These are phyloP conservation scores for Coleophoma eucalyptorum DNA, from an alignment of 2,329 filamentous ascomycete genomes.

Conservation along the genomic window DNA sequence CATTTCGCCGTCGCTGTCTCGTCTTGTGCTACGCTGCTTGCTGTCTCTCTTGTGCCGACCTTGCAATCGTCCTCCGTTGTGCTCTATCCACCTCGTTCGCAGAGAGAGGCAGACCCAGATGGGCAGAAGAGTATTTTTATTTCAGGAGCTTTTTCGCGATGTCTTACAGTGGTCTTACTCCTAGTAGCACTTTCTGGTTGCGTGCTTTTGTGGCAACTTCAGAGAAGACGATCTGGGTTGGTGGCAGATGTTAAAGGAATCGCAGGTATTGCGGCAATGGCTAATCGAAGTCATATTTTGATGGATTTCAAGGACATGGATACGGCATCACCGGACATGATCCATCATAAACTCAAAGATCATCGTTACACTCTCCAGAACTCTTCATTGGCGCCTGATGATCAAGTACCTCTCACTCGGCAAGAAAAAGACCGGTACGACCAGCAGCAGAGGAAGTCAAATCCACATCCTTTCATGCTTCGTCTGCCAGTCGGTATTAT, in stretches of 20 bases:
- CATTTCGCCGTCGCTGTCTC: slow-evolving; percentile 69
- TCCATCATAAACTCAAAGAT: slow-evolving; percentile 63
- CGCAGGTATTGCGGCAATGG: slow-evolving; percentile 72
- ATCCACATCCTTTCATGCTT: slow-evolving; percentile 68
- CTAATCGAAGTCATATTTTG: slow-evolving; percentile 67
- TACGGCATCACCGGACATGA: slow-evolving; percentile 59
- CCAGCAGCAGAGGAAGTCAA: slow-evolving; percentile 47
- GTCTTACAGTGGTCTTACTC: slow-evolving; percentile 52
- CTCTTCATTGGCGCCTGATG: slow-evolving; percentile 65
- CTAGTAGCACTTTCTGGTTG: slow-evolving; percentile 55
- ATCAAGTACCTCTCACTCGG: slow-evolving; percentile 38
- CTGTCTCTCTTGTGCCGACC: slow-evolving; percentile 66
- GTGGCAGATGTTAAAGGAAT: slow-evolving; percentile 68
- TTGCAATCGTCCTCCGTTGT: slow-evolving; percentile 60
- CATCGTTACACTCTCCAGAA: slow-evolving; percentile 68
- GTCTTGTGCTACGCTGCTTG: slow-evolving; percentile 59
- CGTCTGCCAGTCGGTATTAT: slow-evolving; percentile 55
- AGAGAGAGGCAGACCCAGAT: slow-evolving; percentile 37
- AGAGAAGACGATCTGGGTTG: slow-evolving; percentile 60
- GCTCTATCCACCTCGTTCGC: slow-evolving; percentile 47
- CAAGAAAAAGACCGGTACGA: slow-evolving; percentile 43
- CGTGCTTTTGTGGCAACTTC: slow-evolving; percentile 56
- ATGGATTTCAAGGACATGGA: slow-evolving; percentile 73
- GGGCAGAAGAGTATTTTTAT: slow-evolving; percentile 52
- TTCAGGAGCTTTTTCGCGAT: slow-evolving; percentile 54